phyloP scores from a whole-genome alignment of 1,284 basidiomycete genomes.

The Sporisorium reilianum region DNA sequence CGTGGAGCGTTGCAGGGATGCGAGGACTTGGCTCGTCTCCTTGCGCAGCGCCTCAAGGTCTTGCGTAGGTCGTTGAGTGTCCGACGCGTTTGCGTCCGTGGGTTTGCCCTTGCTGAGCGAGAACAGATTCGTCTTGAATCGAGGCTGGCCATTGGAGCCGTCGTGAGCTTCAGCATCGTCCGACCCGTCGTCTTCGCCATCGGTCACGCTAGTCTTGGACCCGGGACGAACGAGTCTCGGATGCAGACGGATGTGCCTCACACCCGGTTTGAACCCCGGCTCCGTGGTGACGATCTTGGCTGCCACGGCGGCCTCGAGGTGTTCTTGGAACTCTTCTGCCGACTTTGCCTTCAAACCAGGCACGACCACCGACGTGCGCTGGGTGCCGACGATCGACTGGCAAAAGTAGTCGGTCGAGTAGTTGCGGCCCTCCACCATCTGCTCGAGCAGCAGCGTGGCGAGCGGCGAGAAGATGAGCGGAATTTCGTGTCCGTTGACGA shows the following conservation, averaged over 20 bases:
- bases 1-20: conserved; percentile 27
- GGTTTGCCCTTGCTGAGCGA: conserved; percentile 10
- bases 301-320: conserved; percentile 38
- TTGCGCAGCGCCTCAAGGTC: conserved; percentile 23
- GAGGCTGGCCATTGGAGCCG: neutral
- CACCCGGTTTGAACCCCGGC: conserved; percentile 44
- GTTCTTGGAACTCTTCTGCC: conserved; percentile 41
- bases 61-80: conserved; percentile 4
- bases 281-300: conserved; percentile 51
- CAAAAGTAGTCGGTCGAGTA: conserved; percentile 54
- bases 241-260: conserved; percentile 42
- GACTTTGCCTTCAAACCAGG: conserved; percentile 20
- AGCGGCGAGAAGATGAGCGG: conserved; percentile 30
- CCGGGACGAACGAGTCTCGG: conserved; percentile 26
- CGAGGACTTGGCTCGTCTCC: conserved; percentile 32
- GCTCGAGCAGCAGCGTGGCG: conserved; percentile 41
- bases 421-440: conserved; percentile 43
- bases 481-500: conserved; percentile 46
- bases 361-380: conserved; percentile 21
- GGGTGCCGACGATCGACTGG: conserved; percentile 34
- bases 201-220: conserved; percentile 21
- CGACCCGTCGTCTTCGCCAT: conserved; percentile 23
- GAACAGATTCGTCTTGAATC: conserved; percentile 10
- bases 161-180: conserved; percentile 9
- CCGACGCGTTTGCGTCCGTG: conserved; percentile 1